Percentiles rank a stretch among this genome's conserved stretches.
Evolutionary conservation across 2,329 filamentous ascomycete genomes (phyloP).

Genomic region (Dothiorella sarmentorum): DNA sequence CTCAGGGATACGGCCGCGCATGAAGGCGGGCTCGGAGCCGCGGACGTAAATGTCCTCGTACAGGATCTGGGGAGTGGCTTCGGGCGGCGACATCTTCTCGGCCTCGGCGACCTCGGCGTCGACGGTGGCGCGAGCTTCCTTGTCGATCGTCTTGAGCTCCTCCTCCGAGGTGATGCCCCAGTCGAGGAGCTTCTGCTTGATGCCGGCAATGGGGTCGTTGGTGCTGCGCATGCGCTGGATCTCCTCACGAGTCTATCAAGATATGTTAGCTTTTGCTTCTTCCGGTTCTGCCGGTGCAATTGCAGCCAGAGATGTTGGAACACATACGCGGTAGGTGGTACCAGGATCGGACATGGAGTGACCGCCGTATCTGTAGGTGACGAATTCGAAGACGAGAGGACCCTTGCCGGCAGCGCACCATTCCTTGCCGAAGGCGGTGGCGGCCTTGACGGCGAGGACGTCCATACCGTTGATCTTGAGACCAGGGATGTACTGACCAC

Average conservation of each 20-base stretch:
- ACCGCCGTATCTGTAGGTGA: slow-evolving; percentile 98
- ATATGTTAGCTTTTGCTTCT: slow-evolving; percentile 21
- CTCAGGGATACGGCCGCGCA: slow-evolving; percentile 82
- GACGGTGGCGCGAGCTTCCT: slow-evolving; percentile 80
- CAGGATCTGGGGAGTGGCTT: slow-evolving; percentile 75
- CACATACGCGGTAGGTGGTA: slow-evolving; percentile 79
- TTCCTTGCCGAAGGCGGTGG: slow-evolving; percentile 89
- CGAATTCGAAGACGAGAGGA: slow-evolving; percentile 95
- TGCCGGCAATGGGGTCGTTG: slow-evolving; percentile 94
- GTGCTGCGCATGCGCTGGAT: slow-evolving; percentile 99
- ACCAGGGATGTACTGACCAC: slow-evolving; percentile 98
- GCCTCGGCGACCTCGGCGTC: slow-evolving; percentile 87
- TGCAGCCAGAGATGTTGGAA: neutral
- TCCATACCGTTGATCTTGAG: slow-evolving; percentile 99
- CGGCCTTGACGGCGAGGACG: slow-evolving; percentile 94
- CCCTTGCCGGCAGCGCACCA: slow-evolving; percentile 81
- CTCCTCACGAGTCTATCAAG: slow-evolving; percentile 79
- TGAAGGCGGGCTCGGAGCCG: slow-evolving; percentile 81
- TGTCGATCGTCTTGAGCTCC: slow-evolving; percentile 94
- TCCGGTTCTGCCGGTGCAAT: too few species aligned
- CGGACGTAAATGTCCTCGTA: slow-evolving; percentile 95
- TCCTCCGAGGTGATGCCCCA: slow-evolving; percentile 91
- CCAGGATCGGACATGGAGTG: slow-evolving; percentile 99
- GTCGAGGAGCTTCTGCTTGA: slow-evolving; percentile 97
- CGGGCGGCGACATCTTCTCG: slow-evolving; percentile 81